Evolutionary conservation across 148 eudicot genomes (phyloP), one percentile per base, ranked within the genome.

Genomic region (Amaranthus palmeri): DNA sequence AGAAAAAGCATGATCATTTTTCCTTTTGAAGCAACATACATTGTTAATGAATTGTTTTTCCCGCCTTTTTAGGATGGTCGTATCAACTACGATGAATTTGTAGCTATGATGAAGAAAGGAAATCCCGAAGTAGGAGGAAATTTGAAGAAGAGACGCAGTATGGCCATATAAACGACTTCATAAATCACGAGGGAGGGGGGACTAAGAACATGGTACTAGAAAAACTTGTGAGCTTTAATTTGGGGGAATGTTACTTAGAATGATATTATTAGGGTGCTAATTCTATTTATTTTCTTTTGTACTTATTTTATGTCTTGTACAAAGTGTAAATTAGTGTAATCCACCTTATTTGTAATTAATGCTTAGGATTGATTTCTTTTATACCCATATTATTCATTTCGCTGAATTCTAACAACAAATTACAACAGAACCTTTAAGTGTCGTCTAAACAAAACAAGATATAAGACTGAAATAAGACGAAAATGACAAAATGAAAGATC

Each of bases 21-120:
- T 4, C 6, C 8, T 6, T 63, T n/a, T 12, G 1, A 13, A 10
- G 7, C 6, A 13, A 45, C 45, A 42, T 3, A 5, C 47, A 63
- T 45, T 13, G n/a, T n/a, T 5, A 15, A 47, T 6, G 10, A 65
- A 48, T 0, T 10, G 13, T 48, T 10, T 65, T 4, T 44, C 36
- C 36, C 36, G 36, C 36, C 2, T 66, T 51, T 70, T 60, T 81
- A 90, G 96, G 96, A 90, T 80, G 92, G 92, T 1, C 83, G 92
- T 51, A 88, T 90, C 70, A 82, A 90, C 83, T 90, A 88, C 47
- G 92, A 90, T 12, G 96, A 90, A 61, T 90, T 90, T 42, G 96
- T 86, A 59, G 90, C 92, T 25, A 90, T 90, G 96, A 90, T 90
- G 90, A 86, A 67, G 74, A 87, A 86, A 74, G 92, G 92, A 0